Evolutionary conservation across 106 monocot species (phyloP), one percentile per base, ranked within the genome.

Genomic region (Xerophyta viscosa): DNA sequence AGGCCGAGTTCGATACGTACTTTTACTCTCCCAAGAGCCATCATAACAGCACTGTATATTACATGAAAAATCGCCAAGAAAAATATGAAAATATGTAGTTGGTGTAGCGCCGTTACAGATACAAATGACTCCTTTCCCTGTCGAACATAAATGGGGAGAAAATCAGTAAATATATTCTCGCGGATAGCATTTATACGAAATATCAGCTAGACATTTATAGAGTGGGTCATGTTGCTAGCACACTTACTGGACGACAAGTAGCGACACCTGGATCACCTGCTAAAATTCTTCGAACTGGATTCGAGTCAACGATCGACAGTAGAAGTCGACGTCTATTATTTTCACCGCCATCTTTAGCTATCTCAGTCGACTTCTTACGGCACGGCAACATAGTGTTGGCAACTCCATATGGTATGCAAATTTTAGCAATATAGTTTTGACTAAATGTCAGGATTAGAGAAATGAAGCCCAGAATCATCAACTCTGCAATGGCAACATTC

Each of bases 381-480:
- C 92, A 92, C 20, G 92, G 92, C 42, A 92, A 50, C 87, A 92
- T 83, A 3, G 76, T 74, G 39, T 87, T 60, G 24, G 87, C 92
- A 24, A 58, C 42, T 20, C 58, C 50, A 6, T 58, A 67, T 18
- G 87, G 61, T 54, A 94, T 84, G 60, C 93, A 94, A 22, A 94
- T 84, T 67, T 72, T 77, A n/a, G 65, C 51, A 28, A 88, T 72
- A 54, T 84, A 78, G 26, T 50, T 73, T 68, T 88, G 80, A 15
- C 80, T 75, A 46, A 94, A 75, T 13, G 81, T 88, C 68, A 88
- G 60, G 43, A 94, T 60, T 43, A 94, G 63, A 9, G 93, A 94
- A 52, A 94, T 94, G 74, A 94, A 94, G 6, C 93, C 93, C 44
- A 94, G 75, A 60, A 88, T 54, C 93, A 94, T 94, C 57, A 94